A percentile compares a stretch with the other conserved stretches of the same genome.
Evolutionary conservation across 306 rosid species (phyloP).

Genomic region (Sesbania bispinosa): DNA sequence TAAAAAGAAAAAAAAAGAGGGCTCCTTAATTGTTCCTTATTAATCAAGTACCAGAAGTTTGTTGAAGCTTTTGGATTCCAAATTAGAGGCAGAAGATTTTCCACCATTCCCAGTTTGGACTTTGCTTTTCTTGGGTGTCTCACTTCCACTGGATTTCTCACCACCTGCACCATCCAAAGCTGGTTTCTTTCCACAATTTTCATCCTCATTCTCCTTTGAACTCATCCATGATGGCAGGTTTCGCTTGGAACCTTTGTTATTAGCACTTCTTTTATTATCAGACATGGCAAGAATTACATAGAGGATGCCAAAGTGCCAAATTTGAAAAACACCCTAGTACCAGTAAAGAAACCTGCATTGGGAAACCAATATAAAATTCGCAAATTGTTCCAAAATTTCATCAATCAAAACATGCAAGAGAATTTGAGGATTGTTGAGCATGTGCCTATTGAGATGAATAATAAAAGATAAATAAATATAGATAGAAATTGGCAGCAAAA

Average conservation of each 20-base stretch:
- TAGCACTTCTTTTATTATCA: slow-evolving; percentile 22
- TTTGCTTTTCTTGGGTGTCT: slow-evolving; percentile 32
- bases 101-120: slow-evolving; percentile 31
- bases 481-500: not conserved
- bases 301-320: not conserved
- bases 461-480: not conserved
- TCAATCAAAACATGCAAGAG: not conserved
- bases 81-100: slow-evolving; percentile 31
- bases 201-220: slow-evolving; percentile 37
- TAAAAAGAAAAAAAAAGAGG: not conserved
- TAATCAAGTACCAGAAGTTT: slow-evolving; percentile 58
- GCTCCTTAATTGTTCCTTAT: not conserved
- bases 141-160: slow-evolving; percentile 32
- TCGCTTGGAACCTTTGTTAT: slow-evolving; percentile 45
- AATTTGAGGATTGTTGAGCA: not conserved
- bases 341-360: not conserved
- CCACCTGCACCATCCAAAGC: slow-evolving; percentile 33
- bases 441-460: not conserved
- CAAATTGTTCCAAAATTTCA: not conserved
- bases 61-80: slow-evolving; percentile 42
- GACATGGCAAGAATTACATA: slow-evolving; percentile 42
- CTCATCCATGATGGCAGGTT: slow-evolving; percentile 75
- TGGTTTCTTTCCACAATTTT: slow-evolving; percentile 37
- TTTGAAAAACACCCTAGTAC: slow-evolving; percentile 9
- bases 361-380: not conserved